phyloP scores from a whole-genome alignment of 306 rosid genomes.

The Echinosophora koreensis region DNA sequence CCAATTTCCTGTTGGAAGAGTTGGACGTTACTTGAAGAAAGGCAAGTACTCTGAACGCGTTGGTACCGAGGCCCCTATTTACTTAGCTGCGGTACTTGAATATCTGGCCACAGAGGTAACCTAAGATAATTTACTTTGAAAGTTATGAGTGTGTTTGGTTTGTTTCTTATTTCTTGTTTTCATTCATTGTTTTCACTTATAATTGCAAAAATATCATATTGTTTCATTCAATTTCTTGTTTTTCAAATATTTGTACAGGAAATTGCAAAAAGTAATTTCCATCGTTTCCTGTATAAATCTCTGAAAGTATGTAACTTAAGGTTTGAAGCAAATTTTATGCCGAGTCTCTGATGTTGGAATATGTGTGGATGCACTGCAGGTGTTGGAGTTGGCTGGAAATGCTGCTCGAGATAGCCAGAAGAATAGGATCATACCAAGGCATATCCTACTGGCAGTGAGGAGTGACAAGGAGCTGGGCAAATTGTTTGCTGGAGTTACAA shows the following conservation, averaged over 20 bases:
- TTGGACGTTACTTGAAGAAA: constrained; percentile 67
- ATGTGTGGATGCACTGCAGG: constrained; percentile 46
- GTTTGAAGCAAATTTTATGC: no score
- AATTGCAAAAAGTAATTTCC: no score
- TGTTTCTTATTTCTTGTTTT: no score
- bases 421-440: constrained; percentile 80
- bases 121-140: neutral
- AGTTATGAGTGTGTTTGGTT: no score
- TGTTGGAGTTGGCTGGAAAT: constrained; percentile 90
- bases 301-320: no score
- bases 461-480: constrained; percentile 91
- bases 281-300: no score
- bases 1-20: constrained; percentile 80
- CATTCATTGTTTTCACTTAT: no score
- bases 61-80: constrained; percentile 71
- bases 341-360: no score
- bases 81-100: constrained; percentile 75
- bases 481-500: constrained; percentile 81
- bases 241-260: no score
- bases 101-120: constrained; percentile 77
- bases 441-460: constrained; percentile 77
- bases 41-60: constrained; percentile 73
- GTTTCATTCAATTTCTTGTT: no score
- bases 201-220: no score
- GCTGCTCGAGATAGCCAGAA: constrained; percentile 94